Evolutionary conservation across 176 grass and related monocot species (phyloP), one percentile per base, ranked within the genome.

Genomic region (Aechmea fasciata): DNA sequence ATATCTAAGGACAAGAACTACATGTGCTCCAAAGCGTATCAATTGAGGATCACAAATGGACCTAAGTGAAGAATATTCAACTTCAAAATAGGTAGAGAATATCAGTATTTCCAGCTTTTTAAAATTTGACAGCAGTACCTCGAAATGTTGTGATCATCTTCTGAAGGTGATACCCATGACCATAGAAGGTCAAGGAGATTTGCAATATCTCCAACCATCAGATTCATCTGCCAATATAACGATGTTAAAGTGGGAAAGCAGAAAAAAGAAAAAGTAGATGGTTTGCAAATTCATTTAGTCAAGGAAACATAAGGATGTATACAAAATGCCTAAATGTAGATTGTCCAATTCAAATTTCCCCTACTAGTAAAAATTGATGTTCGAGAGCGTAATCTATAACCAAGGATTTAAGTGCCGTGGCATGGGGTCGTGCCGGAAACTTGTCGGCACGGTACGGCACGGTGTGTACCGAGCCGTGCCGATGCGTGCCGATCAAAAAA

Each of bases 111-210:
- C 49, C 23, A 68, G 20, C n/a, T 50, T 57, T 57, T 28, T 41
- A 50, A 79, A 83, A 18, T 25, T 22, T 68, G 69, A 65, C 48
- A 18, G 15, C 5, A 15, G 10, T 76, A 91, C 88, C 84, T 82
- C 51, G 64, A 81, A 65, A 84, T 84, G 52, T 79, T 80, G 52
- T 86, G 84, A 70, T 91, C 65, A 52, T 84, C 87, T 87, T 90
- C 86, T 64, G 82, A 76, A 11, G 86, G 84, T 47, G 93, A 92
- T 29, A 92, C 49, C 93, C 89, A 97, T 66, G 84, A 92, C 89
- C 93, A 97, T 15, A 97, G 74, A 83, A 97, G 82, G 23, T 97
- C 93, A 71, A 97, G 73, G 57, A 97, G 88, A 84, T 85, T 77
- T 63, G 81, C 67, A 74, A 97, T 77, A 67, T 92, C 75, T 69